phyloP scores from a whole-genome alignment of 1,284 basidiomycete genomes.

The Marasmius sp. region DNA sequence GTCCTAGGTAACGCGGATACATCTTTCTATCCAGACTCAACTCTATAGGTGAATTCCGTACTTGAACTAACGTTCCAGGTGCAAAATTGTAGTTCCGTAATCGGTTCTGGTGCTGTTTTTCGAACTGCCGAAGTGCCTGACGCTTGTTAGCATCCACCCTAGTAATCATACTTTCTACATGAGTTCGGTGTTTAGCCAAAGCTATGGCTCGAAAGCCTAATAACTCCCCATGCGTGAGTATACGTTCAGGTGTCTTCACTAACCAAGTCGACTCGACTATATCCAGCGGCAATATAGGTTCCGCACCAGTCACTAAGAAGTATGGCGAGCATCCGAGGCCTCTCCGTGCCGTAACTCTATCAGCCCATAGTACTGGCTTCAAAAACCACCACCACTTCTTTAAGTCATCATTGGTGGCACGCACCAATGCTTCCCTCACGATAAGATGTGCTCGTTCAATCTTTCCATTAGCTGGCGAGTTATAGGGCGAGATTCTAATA shows the following conservation, averaged over 20 bases:
- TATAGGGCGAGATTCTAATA: conserved; percentile 1
- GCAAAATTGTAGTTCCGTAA: conserved; percentile 5
- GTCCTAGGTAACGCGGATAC: conserved; percentile 6
- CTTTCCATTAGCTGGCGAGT: conserved; percentile 4
- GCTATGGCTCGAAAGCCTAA: neutral
- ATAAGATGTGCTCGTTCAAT: conserved; percentile 5
- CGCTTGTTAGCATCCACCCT: conserved; percentile 2
- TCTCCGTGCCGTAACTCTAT: neutral
- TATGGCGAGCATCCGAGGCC: conserved; percentile 9
- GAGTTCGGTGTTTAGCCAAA: conserved; percentile 3
- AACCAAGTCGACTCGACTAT: conserved; percentile 5
- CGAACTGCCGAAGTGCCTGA: neutral
- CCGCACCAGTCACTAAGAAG: conserved; percentile 6
- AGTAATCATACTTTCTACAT: no score
- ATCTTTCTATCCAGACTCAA: conserved; percentile 7
- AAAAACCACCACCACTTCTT: conserved; percentile 3
- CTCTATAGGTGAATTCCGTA: conserved; percentile 3
- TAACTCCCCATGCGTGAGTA: neutral
- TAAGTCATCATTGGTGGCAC: conserved; percentile 1
- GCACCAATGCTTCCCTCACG: conserved; percentile 5
- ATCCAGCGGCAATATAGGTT: conserved; percentile 10
- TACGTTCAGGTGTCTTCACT: conserved; percentile 4
- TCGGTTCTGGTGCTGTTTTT: neutral
- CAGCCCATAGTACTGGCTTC: no score
- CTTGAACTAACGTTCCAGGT: conserved; percentile 6